Evolutionary conservation across 805 yeast genomes (phyloP).

Genomic region (Metschnikowia peoriensis): DNA sequence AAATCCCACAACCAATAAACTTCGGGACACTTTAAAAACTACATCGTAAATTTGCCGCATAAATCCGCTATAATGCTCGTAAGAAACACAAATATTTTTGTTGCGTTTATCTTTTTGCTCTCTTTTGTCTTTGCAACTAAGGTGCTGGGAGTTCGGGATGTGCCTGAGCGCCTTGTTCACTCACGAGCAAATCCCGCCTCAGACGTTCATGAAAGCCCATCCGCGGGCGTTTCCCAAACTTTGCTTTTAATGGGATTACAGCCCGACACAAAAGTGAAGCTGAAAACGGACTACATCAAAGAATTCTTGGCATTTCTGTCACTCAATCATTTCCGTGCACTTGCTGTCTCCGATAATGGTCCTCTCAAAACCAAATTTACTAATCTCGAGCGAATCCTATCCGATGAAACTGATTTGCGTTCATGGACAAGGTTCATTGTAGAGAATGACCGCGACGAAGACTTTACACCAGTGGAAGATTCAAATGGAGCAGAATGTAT

Average conservation of each 20-base stretch:
- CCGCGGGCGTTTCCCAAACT: slow-evolving; percentile 2
- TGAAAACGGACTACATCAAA: slow-evolving; percentile 26
- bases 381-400: slow-evolving; percentile 26
- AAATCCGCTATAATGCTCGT: not conserved
- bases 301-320: slow-evolving; percentile 23
- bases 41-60: not conserved
- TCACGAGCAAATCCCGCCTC: slow-evolving; percentile 3
- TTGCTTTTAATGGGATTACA: slow-evolving; percentile 7
- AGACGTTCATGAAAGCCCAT: not conserved
- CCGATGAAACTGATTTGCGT: slow-evolving; percentile 24
- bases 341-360: slow-evolving; percentile 10
- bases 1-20: not conserved
- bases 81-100: not conserved
- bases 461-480: slow-evolving; percentile 6
- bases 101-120: slow-evolving; percentile 3
- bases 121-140: slow-evolving; percentile 8
- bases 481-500: slow-evolving; percentile 8
- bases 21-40: not conserved
- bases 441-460: slow-evolving; percentile 17
- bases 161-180: slow-evolving; percentile 14
- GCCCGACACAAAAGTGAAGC: slow-evolving; percentile 11
- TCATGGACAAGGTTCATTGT: slow-evolving; percentile 27
- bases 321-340: slow-evolving; percentile 5
- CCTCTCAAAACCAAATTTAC: slow-evolving; percentile 26
- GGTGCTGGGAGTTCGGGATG: slow-evolving; percentile 14